Conservation (phyloP, 306 rosid species). For the Albizia julibrissin region DNA sequence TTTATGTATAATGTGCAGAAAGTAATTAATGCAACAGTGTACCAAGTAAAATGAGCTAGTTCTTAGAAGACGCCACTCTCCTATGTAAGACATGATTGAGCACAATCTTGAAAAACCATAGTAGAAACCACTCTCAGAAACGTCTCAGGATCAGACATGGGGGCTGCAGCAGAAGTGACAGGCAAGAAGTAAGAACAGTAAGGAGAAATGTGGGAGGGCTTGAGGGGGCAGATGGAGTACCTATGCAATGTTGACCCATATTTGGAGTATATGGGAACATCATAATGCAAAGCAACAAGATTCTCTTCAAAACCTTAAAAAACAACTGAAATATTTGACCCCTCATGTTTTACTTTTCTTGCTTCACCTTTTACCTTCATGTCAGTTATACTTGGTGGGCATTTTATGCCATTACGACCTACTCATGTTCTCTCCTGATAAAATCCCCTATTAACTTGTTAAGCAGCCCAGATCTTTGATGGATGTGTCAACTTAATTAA, state of each 20-base stretch:
- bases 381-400: neutral
- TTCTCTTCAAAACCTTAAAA: neutral
- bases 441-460: neutral
- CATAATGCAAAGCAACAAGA: neutral
- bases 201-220: no score
- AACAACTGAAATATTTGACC: neutral
- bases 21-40: neutral
- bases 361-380: neutral
- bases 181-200: no score
- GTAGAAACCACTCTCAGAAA: no score
- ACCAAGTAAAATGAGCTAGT: no score
- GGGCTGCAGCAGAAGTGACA: no score
- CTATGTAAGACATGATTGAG: no score
- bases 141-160: no score
- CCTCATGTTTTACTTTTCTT: neutral
- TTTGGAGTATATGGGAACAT: neutral
- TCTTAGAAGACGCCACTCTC: no score
- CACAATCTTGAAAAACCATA: no score
- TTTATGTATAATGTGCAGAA: neutral
- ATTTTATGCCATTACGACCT: neutral
- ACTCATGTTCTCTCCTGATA: neutral
- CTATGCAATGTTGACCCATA: neutral
- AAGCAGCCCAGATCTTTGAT: slow-evolving; percentile 13
- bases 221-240: no score
- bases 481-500: neutral